Base-by-base conservation (phyloP, 306 rosid species). In the Sindora glabra region DNA sequence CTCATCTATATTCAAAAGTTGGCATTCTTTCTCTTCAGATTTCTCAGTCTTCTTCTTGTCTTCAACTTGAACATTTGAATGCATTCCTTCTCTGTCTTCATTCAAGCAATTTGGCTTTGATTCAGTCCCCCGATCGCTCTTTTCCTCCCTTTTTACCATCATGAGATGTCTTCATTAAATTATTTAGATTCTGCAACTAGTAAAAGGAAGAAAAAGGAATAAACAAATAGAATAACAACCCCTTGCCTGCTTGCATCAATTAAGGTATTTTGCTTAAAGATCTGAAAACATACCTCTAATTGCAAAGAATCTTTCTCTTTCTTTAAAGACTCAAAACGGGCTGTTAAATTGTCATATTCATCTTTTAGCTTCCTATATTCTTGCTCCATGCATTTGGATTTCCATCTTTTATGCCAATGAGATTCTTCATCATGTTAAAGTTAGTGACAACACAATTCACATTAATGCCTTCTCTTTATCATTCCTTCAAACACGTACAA, bases 371-470 rank as follows among this genome's bases (percentile, higher is more conserved):
- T 73, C 41, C 68, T 76, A 58, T 74, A 88, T 12, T 88, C 92
- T 17, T 86, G 82, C 73, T 92, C 95, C 4, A 86, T 73, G 66
- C 82, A 77, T 34, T 88, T 92, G 3, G 98, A 88, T 77, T 83
- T 92, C 90, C 98, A 84, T 69, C 99, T 83, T n/a, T n/a, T n/a
- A n/a, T n/a, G n/a, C n/a, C n/a, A n/a, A n/a, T n/a, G n/a, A n/a
- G n/a, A n/a, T n/a, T n/a, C n/a, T n/a, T n/a, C n/a, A n/a, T n/a
- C n/a, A n/a, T n/a, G n/a, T n/a, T n/a, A n/a, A n/a, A n/a, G n/a
- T n/a, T n/a, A n/a, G n/a, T n/a, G n/a, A n/a, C n/a, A n/a, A n/a
- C n/a, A n/a, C n/a, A n/a, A n/a, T n/a, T n/a, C n/a, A n/a, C n/a
- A n/a, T n/a, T n/a, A n/a, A n/a, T n/a, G n/a, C n/a, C n/a, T n/a